Base-by-base conservation (phyloP, 164 flowering plant genomes). In the Magnolia changhungtana region DNA sequence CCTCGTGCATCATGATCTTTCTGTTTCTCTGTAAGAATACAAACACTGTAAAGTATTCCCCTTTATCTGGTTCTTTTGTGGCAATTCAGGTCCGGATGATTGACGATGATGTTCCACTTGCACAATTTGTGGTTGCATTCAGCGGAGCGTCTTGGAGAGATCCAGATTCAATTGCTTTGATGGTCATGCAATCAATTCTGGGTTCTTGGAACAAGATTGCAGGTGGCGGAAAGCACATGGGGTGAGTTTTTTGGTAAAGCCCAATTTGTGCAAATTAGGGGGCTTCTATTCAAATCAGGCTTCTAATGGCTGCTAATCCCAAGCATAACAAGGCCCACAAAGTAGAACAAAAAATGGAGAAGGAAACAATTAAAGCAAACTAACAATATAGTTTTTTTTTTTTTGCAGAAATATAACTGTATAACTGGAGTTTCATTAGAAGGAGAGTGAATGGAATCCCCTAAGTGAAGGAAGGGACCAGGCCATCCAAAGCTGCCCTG, bases 81-180 rank as follows among this genome's bases (percentile, higher is more conserved):
- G 19, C n/a, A 77, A 37, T 27, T 76, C 90, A 96, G 99, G 95
- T 96, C 69, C 83, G 99, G 78, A 91, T 94, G 67, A 84, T 90
- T 51, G 91, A 96, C 82, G 98, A 92, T 80, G 98, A 96, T 82
- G 51, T 86, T 71, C 96, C 95, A 70, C 87, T 96, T 77, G 99
- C 98, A 18, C 98, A 92, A 85, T 94, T 96, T 85, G 99, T 97
- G 1, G 90, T 96, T 85, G 99, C 99, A 58, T 94, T 96, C 83
- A 82, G 80, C 72, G 98, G 99, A 78, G 97, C 98, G 72, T 91
- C 98, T 8, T 96, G 97, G 97, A 91, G 93, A 37, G 99, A 96
- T 83, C 99, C 99, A 78, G 99, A 96, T 87, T 90, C 99, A 50
- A 86, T 92, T 85, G 90, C 98, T 19, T 88, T 96, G 77, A 96